Evolutionary conservation across 306 rosid species (phyloP).

Genomic region (Urtica urens): DNA sequence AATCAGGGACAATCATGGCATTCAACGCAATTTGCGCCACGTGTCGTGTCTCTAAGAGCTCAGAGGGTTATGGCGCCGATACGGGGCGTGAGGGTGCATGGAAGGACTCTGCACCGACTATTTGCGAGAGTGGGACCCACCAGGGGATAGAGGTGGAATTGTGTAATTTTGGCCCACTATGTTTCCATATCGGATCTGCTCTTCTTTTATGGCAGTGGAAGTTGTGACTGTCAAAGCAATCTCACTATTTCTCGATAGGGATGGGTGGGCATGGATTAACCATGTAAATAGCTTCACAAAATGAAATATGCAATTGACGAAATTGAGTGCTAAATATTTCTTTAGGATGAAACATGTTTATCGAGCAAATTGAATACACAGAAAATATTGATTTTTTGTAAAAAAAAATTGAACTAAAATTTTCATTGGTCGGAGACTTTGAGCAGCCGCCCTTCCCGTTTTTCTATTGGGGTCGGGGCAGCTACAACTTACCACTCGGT

Average conservation of each 20-base stretch:
- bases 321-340: too few relatives aligned
- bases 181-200: not conserved
- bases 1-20: not conserved
- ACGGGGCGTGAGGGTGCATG: conserved; percentile 4
- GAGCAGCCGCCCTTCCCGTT: too few relatives aligned
- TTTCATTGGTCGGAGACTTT: too few relatives aligned
- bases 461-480: too few relatives aligned
- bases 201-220: not conserved
- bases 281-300: not conserved
- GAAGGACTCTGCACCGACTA: conserved; percentile 12
- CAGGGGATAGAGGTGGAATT: not conserved
- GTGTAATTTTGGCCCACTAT: not conserved
- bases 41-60: not conserved
- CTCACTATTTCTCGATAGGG: not conserved
- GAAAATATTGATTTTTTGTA: too few relatives aligned
- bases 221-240: too few relatives aligned
- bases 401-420: too few relatives aligned
- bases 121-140: not conserved
- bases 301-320: not conserved
- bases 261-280: conserved; percentile 6
- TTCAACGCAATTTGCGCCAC: conserved; percentile 3
- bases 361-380: too few relatives aligned
- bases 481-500: too few relatives aligned
- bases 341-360: too few relatives aligned
- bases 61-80: not conserved